Evolutionary conservation across 2,329 filamentous ascomycete genomes (phyloP).

Genomic region (Albophoma yamanashiensis): DNA sequence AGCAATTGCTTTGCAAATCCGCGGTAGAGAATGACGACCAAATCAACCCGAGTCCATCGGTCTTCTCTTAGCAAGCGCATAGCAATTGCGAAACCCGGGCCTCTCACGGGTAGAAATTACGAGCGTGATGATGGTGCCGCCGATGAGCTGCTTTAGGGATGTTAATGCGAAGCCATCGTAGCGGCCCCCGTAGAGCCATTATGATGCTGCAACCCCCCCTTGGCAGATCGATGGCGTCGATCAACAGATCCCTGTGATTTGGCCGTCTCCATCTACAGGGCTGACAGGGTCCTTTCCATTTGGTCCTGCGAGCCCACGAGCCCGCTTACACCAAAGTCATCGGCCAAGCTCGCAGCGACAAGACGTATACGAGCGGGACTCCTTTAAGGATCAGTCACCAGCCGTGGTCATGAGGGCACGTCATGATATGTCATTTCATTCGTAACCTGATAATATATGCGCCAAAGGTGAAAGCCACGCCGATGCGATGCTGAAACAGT

Average conservation of each 20-base stretch:
- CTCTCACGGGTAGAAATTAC: background rate
- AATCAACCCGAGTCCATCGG: background rate
- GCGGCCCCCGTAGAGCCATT: background rate
- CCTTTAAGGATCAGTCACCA: background rate
- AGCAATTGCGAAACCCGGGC: background rate
- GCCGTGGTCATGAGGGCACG: too few relatives aligned
- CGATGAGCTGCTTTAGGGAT: background rate
- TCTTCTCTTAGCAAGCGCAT: background rate
- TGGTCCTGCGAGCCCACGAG: background rate
- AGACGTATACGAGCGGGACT: background rate
- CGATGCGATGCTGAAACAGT: background rate
- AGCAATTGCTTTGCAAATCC: background rate
- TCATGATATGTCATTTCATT: background rate
- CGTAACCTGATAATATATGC: background rate
- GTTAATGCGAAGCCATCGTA: background rate
- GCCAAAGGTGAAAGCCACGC: background rate
- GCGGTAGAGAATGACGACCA: background rate
- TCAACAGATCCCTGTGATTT: background rate
- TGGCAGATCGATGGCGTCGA: background rate
- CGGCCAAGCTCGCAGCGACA: background rate
- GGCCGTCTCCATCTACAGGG: background rate
- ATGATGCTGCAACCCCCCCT: background rate
- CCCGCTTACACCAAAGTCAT: background rate
- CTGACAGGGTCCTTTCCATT: background rate
- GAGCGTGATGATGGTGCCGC: background rate